A percentile compares a stretch with the other conserved stretches of the same genome.
Conservation (phyloP, 2,329 filamentous ascomycete species). For the Ophiostoma novo-ulmi region DNA sequence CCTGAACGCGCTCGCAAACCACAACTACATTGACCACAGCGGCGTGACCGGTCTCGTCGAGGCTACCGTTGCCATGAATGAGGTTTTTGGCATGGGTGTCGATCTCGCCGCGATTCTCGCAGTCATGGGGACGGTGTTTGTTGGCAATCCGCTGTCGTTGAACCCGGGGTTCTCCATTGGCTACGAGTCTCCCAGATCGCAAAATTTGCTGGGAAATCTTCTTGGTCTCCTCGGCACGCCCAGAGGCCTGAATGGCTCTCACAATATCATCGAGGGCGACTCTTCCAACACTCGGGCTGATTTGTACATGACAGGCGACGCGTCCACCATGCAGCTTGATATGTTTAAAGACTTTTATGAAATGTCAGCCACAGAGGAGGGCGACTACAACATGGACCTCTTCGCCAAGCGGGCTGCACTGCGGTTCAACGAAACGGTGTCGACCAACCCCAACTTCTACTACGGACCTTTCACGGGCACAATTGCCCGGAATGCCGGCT, state of each 20-base stretch:
- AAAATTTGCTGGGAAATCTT: background rate
- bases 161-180: background rate
- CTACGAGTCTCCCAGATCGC: background rate
- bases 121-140: background rate
- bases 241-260: background rate
- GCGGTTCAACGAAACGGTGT: background rate
- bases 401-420: background rate
- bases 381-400: background rate
- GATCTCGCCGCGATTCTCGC: background rate
- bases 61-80: background rate
- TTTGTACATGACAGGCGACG: background rate
- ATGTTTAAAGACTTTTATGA: background rate
- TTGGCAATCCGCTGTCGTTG: background rate
- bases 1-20: background rate
- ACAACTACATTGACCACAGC: background rate
- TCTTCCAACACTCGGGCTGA: background rate
- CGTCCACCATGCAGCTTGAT: background rate
- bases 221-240: background rate
- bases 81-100: background rate
- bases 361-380: background rate
- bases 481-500: background rate
- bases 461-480: background rate
- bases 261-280: background rate
- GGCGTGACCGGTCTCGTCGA: background rate
- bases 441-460: background rate